Conservation (phyloP, 139 green algal species). For the Chlorella vulgaris region DNA sequence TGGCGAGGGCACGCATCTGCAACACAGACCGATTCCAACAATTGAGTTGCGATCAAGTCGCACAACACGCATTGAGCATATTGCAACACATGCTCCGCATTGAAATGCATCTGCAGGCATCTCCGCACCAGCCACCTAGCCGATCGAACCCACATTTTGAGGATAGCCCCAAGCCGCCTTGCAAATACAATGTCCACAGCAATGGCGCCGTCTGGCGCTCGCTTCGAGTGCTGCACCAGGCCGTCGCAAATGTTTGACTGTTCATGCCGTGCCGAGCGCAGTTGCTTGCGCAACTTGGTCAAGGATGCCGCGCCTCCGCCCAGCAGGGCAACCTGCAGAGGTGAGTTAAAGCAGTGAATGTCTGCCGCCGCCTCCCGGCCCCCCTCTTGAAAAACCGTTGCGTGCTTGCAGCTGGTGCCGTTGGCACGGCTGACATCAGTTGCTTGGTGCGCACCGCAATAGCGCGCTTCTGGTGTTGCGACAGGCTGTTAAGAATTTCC, state of each 20-base stretch:
- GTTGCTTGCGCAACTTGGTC: not conserved
- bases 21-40: not conserved
- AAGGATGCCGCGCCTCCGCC: slow-evolving; percentile 10
- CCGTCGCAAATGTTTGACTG: slow-evolving; percentile 38
- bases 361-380: too few relatives aligned
- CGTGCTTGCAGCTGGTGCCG: not conserved
- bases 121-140: not conserved
- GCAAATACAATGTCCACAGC: slow-evolving; percentile 63
- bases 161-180: slow-evolving; percentile 46
- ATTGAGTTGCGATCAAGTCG: not conserved
- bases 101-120: not conserved
- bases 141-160: slow-evolving; percentile 49
- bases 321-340: slow-evolving; percentile 15
- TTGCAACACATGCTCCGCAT: not conserved
- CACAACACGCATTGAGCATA: too few relatives aligned
- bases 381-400: not conserved
- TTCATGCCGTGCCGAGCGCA: not conserved
- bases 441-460: slow-evolving; percentile 28
- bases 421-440: not conserved
- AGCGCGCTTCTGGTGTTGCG: slow-evolving; percentile 1
- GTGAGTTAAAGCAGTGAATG: not conserved
- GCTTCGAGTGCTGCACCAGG: slow-evolving; percentile 12
- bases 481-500: not conserved
- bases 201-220: slow-evolving; percentile 37
- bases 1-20: slow-evolving; percentile 79